A percentile compares a stretch with the other conserved stretches of the same genome.
phyloP scores from a whole-genome alignment of 345 rosid species.

The Eucalyptus curtisii region DNA sequence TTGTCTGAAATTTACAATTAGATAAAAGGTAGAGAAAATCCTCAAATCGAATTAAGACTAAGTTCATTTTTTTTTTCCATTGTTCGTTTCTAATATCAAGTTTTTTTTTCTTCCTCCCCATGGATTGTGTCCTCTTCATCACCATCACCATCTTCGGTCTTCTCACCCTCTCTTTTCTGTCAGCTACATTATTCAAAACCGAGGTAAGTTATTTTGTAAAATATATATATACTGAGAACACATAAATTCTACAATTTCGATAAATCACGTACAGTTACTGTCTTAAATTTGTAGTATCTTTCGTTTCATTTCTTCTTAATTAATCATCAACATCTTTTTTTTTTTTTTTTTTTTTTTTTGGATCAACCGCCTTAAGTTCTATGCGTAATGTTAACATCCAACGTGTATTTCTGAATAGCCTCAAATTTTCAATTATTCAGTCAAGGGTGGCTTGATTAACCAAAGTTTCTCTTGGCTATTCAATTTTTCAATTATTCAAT shows the following conservation, averaged over 20 bases:
- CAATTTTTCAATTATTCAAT: not conserved
- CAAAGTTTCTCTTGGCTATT: not conserved
- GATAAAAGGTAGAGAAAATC: not conserved
- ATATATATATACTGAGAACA: not conserved
- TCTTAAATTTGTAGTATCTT: not conserved
- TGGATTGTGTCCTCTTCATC: not conserved
- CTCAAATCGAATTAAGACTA: not conserved
- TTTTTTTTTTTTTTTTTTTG: not conserved
- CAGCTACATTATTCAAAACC: too few species aligned
- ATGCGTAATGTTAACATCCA: not conserved
- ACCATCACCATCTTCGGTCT: not conserved
- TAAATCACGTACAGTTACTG: not conserved
- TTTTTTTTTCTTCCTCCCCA: not conserved
- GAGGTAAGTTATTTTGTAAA: not conserved
- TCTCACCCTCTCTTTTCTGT: not conserved
- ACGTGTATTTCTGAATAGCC: not conserved
- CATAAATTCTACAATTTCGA: fast-evolving
- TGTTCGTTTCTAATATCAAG: fast-evolving
- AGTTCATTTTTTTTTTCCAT: not conserved
- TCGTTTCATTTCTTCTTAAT: not conserved
- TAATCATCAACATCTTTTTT: not conserved
- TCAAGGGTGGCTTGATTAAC: not conserved
- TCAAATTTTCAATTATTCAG: not conserved
- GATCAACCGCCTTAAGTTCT: not conserved
- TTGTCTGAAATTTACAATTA: not conserved